phyloP scores from a whole-genome alignment of 768 basidiomycete species.

The Lactarius hatsudake region DNA sequence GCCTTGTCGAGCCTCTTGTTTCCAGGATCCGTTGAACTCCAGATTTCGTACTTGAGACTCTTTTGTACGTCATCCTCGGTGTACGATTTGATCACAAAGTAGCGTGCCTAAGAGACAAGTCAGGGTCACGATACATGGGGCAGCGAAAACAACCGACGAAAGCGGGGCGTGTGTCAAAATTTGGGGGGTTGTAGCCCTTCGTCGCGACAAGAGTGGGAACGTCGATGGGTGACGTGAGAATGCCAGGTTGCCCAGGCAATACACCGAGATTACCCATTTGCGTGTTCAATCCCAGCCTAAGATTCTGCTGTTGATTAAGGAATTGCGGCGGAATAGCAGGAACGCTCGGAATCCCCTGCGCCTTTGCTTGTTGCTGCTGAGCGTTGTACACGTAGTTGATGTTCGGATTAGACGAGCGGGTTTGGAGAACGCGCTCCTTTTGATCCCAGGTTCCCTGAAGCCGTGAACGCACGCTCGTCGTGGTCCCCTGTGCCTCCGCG shows the following conservation, averaged over 20 bases:
- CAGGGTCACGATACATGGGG: conserved; percentile 9
- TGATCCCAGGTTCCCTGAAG: conserved; percentile 58
- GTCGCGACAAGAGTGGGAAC: conserved; percentile 79
- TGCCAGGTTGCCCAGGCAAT: conserved; percentile 35
- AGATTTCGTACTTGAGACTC: conserved; percentile 94
- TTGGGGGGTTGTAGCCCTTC: conserved; percentile 89
- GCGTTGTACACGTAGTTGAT: conserved; percentile 53
- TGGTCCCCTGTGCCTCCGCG: conserved; percentile 30
- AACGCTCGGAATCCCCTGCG: conserved; percentile 54
- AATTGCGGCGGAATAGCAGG: conserved; percentile 75
- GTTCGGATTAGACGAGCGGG: conserved; percentile 66
- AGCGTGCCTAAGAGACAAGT: conserved; percentile 62
- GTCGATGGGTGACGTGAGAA: conserved; percentile 71
- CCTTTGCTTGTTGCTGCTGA: conserved; percentile 36
- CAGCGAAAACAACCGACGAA: conserved; percentile 51
- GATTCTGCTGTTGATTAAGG: conserved; percentile 47
- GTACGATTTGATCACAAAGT: conserved; percentile 98
- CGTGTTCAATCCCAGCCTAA: conserved; percentile 24
- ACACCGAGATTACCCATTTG: conserved; percentile 42
- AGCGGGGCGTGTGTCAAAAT: conserved; percentile 76
- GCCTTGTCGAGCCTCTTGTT: conserved; percentile 98
- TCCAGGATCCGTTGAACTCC: conserved; percentile 95
- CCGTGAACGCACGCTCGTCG: conserved; percentile 38
- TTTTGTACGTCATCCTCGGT: conserved; percentile 99
- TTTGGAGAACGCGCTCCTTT: conserved; percentile 55